Base-by-base conservation (phyloP, 176 grass and related monocot species). In the Eleusine coracana region DNA sequence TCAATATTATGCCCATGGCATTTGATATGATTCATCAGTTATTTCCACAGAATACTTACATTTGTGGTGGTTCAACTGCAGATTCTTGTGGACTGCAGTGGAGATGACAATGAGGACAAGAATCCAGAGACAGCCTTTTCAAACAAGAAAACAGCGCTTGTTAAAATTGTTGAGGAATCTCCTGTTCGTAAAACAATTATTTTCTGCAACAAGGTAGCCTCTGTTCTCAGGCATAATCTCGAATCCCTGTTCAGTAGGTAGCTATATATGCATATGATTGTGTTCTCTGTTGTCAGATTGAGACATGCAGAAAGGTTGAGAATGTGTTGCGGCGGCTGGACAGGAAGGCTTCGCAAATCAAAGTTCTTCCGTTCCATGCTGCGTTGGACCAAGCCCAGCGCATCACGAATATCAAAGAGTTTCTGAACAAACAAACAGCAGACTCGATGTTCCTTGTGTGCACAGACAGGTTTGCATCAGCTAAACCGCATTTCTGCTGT, bases 61-160 rank as follows among this genome's bases (percentile, higher is more conserved):
- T 46, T 13, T 82, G 3, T 76, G 51, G 72, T 77, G 65, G 6
- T 44, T 83, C 14, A 40, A 86, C 46, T 82, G 72, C 86, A 94
- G 92, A 86, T 98, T 86, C 88, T 98, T 73, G 92, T 98, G 80
- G 92, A 98, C 87, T 98, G 96, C 76, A 98, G 96, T 83, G 96
- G 96, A 58, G 73, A 85, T 69, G 92, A 91, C 54, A 87, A 68
- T 9, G 90, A 90, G 63, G 95, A 98, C 77, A 95, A 84, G 86
- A 98, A 86, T 84, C 88, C 96, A 23, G 96, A 98, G 31, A 93
- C 96, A 31, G 88, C 96, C 2, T 98, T 98, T 91, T 75, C 66
- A 12, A 95, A 95, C 83, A 98, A 98, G 85, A 98, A 84, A 76
- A 72, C 85, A n/a, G 84, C 92, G 41, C 87, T 98, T 84, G 27